Conservation (phyloP, 176 grass and related monocot genomes). For the Aegilops bicornis region DNA sequence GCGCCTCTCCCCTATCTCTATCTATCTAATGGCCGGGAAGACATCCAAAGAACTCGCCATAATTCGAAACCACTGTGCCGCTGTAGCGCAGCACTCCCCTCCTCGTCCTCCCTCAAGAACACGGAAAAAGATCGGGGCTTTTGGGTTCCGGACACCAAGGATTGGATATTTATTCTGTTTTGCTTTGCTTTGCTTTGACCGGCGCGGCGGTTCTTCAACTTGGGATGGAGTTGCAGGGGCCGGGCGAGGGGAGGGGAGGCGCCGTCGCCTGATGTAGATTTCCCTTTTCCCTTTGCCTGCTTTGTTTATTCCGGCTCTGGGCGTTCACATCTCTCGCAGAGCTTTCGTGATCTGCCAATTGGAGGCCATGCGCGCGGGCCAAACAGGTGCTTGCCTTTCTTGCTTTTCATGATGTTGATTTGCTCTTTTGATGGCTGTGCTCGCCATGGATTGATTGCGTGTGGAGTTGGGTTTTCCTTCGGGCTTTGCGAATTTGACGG, state of each 20-base stretch:
- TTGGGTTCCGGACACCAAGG: not conserved
- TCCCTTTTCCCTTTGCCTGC: not conserved
- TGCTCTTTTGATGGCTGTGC: not conserved
- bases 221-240: not conserved
- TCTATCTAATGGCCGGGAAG: constrained; percentile 20
- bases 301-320: not conserved
- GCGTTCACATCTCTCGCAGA: not conserved
- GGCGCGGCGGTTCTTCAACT: not conserved
- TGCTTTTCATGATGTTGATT: constrained; percentile 15
- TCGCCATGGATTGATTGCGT: constrained; percentile 14
- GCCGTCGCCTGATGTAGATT: constrained; percentile 49
- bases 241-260: not conserved
- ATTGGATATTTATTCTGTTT: not conserved
- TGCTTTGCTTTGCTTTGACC: not conserved
- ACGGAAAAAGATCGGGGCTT: not conserved
- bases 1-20: not conserved
- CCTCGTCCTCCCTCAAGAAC: not conserved
- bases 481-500: not conserved
- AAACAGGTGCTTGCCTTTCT: constrained; percentile 11
- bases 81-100: constrained; percentile 12
- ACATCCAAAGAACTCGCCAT: constrained; percentile 34
- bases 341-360: constrained; percentile 27
- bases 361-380: constrained; percentile 20
- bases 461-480: not conserved
- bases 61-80: constrained; percentile 41